Evolutionary conservation across 768 basidiomycete species (phyloP), one percentile per base, ranked within the genome.

Genomic region (Pleurotus giganteus): DNA sequence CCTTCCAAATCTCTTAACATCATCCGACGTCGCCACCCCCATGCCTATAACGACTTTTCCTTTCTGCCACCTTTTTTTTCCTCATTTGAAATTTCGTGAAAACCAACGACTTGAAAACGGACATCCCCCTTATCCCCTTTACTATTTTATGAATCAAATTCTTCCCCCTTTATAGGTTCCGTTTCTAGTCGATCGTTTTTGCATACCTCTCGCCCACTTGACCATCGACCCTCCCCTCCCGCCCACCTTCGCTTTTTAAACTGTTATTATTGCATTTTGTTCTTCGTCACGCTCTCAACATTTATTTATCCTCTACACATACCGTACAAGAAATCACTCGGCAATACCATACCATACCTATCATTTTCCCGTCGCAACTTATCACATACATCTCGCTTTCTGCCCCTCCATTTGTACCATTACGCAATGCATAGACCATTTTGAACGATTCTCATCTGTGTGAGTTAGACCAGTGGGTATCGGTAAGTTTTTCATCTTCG

Each of bases 101-200:
- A 41, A 19, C 12, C 12, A 41, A 41, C 39, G 39, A 77, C 65
- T 61, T 77, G 76, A 26, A 76, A 65, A 39, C 74, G 62, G 7
- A 67, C 65, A 52, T 73, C 74, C 13, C 64, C 66, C 42, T 65
- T 63, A 44, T 60, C 62, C 21, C 69, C 66, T 31, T 65, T 55
- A 43, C 67, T 65, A 19, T 70, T 69, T 42, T 73, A 60, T n/a
- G 72, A 70, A 55, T 74, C 74, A 9, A 73, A 52, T 23, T 68
- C 66, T 28, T 66, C 66, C 13, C 68, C 66, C 27, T 67, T 67
- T 19, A 65, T 65, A n/a, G n/a, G n/a, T 27, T 47, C 44, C 9
- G 42, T 53, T n/a, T 54, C 49, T 17, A 32, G 31, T 32, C 31
- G 31, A 32, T 32, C 31, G 6, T 32, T 32, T 32, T 32, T 32